Base-by-base conservation (phyloP, 208 protist genomes). In the Trypanosoma theileri region DNA sequence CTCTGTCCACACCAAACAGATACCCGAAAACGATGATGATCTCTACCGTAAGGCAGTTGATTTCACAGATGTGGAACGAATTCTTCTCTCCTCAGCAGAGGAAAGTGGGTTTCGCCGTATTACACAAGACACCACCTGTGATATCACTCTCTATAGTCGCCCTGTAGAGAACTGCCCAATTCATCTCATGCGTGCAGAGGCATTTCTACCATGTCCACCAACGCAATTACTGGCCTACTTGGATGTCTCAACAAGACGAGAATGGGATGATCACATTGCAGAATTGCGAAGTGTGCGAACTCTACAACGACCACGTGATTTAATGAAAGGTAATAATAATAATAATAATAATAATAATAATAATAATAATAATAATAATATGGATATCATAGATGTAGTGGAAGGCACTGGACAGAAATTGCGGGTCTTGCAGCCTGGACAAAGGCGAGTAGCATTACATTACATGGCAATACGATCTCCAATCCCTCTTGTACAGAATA, bases 141-240 rank as follows among this genome's bases (percentile, higher is more conserved):
- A 78, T 16, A 81, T 87, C 31, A 64, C 60, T 12, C 57, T 93
- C 21, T 85, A 79, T 74, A 93, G 84, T 46, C 59, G 82, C 16
- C 77, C 85, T 0, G 82, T 90, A 10, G 77, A 84, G 63, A 57
- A 79, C 26, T 89, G 70, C 41, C 80, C 85, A 14, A 82, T 94
- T 41, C 83, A 91, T 51, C 55, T 94, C 41, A 92, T 94, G 84
- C 81, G 84, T 16, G 84, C 82, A n/a, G 75, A 79, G 50, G 80
- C 68, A 26, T 59, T 82, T 31, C 78, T 94, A 59, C 89, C 89
- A 9, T 94, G 83, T 61, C 22, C 72, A 13, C 73, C 84, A 1
- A 48, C 55, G 1, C 74, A 81, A 17, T 58, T 92, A 51, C 71
- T 91, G 48, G 66, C 66, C 44, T 91, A 88, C 72, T 78, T 91